Percentiles rank a stretch among this genome's conserved stretches.
These are phyloP conservation scores for Phytophthora megakarya DNA, from an alignment of 352 stramenopile species.

Conservation along the genomic window DNA sequence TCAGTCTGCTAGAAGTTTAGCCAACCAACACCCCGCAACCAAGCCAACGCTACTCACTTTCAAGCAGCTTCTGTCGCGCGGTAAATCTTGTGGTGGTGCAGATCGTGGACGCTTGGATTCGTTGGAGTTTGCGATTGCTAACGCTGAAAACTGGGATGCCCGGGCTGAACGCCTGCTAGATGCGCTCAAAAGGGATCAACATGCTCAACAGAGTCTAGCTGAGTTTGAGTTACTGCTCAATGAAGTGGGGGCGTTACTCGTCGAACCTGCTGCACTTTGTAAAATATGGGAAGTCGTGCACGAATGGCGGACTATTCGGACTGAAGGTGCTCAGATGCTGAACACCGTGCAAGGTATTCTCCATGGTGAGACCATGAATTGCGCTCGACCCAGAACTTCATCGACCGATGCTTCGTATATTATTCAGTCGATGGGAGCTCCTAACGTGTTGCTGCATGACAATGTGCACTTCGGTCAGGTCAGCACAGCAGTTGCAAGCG, in stretches of 20 bases:
- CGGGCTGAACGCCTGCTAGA: conserved; percentile 31
- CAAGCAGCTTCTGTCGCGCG: conserved; percentile 39
- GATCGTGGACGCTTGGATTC: conserved; percentile 34
- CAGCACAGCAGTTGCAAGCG: conserved; percentile 8
- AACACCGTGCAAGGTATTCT: conserved; percentile 29
- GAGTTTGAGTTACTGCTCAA: conserved; percentile 33
- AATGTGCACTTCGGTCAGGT: conserved; percentile 33
- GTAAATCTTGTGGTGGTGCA: conserved; percentile 41
- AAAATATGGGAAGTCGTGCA: conserved; percentile 32
- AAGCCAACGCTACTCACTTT: conserved; percentile 32
- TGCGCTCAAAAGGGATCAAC: conserved; percentile 6
- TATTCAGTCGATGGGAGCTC: conserved; percentile 25
- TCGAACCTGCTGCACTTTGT: conserved; percentile 26
- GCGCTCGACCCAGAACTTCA: neutral
- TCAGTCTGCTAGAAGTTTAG: neutral
- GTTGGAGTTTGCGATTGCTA: conserved; percentile 33
- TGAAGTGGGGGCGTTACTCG: conserved; percentile 32
- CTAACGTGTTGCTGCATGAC: conserved; percentile 24
- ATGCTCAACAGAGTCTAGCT: neutral
- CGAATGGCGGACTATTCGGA: conserved; percentile 37
- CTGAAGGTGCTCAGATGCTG: conserved; percentile 26
- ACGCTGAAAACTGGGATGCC: conserved; percentile 31
- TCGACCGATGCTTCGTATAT: conserved; percentile 9
- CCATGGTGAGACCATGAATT: conserved; percentile 22
- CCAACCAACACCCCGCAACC: neutral